Conservation (phyloP, 306 rosid genomes). For the Geum urbanum region DNA sequence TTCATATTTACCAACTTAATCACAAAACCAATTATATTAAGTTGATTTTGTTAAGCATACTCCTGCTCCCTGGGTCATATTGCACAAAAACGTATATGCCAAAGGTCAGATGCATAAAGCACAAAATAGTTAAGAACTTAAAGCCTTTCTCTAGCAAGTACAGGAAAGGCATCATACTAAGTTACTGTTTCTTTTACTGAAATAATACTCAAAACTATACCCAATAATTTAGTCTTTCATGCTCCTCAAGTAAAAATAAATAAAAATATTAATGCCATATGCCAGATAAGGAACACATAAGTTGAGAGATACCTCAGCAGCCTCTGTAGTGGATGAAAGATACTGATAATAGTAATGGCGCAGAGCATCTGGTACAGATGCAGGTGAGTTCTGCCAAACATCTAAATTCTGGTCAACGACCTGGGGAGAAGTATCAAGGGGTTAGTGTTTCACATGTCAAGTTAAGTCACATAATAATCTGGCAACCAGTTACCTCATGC, state of each 20-base stretch:
- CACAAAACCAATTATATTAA: neutral
- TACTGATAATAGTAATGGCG: slow-evolving; percentile 93
- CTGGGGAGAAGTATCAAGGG: slow-evolving; percentile 35
- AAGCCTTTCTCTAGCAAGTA: neutral
- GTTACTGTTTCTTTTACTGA: neutral
- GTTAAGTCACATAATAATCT: slow-evolving; percentile 11
- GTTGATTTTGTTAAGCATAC: neutral
- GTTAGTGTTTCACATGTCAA: neutral
- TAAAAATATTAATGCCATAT: neutral
- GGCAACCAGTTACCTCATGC: slow-evolving; percentile 14
- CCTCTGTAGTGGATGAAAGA: slow-evolving; percentile 90
- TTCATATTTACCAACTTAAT: neutral
- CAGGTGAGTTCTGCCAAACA: slow-evolving; percentile 76
- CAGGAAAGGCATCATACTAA: neutral
- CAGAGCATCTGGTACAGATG: slow-evolving; percentile 91
- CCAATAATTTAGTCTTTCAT: neutral
- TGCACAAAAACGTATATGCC: slow-evolving; percentile 1
- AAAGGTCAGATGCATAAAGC: neutral
- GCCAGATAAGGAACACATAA: slow-evolving; percentile 7
- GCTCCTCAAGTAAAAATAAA: neutral
- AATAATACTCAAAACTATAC: neutral
- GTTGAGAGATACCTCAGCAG: slow-evolving; percentile 74
- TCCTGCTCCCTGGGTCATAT: neutral
- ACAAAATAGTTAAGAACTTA: neutral
- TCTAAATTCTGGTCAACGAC: slow-evolving; percentile 85